Percentiles rank a stretch among this genome's conserved stretches.
Evolutionary conservation across 176 grass and related monocot genomes (phyloP).

Genomic region (Cymbopogon citratus): DNA sequence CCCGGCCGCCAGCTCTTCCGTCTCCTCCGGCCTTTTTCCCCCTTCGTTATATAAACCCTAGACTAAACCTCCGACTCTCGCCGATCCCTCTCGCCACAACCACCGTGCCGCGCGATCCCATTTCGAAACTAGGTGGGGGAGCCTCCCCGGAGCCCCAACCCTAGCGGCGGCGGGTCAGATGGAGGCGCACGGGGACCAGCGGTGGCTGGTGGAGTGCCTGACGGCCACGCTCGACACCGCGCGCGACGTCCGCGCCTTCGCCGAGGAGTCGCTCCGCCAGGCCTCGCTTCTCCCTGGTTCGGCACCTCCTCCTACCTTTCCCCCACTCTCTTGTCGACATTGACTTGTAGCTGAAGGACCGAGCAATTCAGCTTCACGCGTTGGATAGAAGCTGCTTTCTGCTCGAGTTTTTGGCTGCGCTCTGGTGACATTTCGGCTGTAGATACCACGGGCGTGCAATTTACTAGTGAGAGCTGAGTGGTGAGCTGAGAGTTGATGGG

Average conservation of each 20-base stretch:
- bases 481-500: background rate
- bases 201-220: conserved; percentile 83
- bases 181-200: conserved; percentile 71
- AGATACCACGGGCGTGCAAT: background rate
- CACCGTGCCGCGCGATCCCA: conserved; percentile 19
- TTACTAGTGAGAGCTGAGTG: background rate
- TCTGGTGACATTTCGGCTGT: background rate
- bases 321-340: background rate
- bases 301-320: background rate
- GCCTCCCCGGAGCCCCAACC: background rate
- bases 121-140: background rate
- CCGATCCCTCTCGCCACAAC: background rate
- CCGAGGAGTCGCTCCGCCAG: conserved; percentile 86
- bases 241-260: conserved; percentile 74
- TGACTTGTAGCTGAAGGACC: background rate
- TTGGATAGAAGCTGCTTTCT: background rate
- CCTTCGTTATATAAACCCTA: conserved; percentile 34
- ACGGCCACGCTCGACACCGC: conserved; percentile 76
- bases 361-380: background rate
- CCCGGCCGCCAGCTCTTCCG: background rate
- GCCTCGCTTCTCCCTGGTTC: conserved; percentile 69
- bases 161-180: background rate
- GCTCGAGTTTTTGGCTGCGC: background rate
- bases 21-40: background rate
- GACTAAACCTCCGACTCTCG: background rate